Base-by-base conservation (phyloP, 2,329 filamentous ascomycete species). In the Trichophyton benhamiae region DNA sequence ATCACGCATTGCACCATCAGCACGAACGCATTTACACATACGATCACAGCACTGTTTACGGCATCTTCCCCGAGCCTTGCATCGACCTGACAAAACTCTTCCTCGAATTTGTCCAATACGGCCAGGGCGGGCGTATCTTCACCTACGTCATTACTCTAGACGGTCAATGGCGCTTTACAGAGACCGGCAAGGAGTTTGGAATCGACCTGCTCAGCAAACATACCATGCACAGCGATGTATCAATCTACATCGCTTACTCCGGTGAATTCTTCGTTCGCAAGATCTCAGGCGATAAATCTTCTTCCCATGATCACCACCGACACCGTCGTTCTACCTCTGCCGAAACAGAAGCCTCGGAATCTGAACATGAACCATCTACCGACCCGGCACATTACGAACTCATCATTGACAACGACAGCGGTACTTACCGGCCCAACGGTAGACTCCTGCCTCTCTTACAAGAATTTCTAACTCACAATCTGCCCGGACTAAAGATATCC, bases 221-320 rank as follows among this genome's bases (percentile, higher is more conserved):
- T 74, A 95, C 90, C 46, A 96, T 97, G 90, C 92, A 97, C 76
- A 92, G 89, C 66, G 87, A 96, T 72, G 91, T 96, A 1, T 88
- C 86, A 41, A 87, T 89, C 1, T 96, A 96, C 72, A 89, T 96
- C 65, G 92, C 91, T 22, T 96, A 86, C 71, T 90, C 88, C 0
- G 92, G 92, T 48, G 92, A 97, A 71, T 97, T 97, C 74, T 94
- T 96, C 72, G 82, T 97, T 64, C 83, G 90, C 13, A 82, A 73
- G 80, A 22, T 48, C 30, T 36, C 57, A 59, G 2, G 81, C 78
- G 0, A 66, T 71, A 13, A 73, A 80, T 61, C 82, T 20, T 52
- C 67, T 5, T 65, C 68, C 13, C 53, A 57, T 1, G 15, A 36
- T 20, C n/a, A 44, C n/a, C 41, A 44, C 15, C 41, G 15, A 2